Base-by-base conservation (phyloP, 352 stramenopile genomes). In the Plasmopara muralis region DNA sequence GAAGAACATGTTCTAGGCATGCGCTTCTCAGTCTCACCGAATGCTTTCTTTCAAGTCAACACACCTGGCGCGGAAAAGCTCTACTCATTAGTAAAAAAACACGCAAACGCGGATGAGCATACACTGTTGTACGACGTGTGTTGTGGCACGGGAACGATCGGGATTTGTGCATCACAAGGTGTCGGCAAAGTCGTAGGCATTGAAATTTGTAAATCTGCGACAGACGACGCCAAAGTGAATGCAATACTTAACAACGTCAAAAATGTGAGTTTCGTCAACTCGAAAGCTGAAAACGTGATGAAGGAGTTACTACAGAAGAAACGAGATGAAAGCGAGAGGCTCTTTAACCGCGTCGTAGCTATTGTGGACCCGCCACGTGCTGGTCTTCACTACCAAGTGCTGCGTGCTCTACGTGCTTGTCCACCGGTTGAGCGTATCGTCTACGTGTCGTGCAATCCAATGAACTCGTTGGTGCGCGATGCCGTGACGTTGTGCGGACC, bases 361-460 rank as follows among this genome's bases (percentile, higher is more conserved):
- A 96, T 99, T 35, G 93, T 99, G 0, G 97, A 99, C 65, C 97
- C 97, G 1, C 96, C 97, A 6, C 83, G 97, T 53, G 92, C 91
- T 33, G 97, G 97, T 12, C 76, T 99, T 7, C 95, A 99, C 65
- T 74, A 88, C 48, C 78, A 95, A 43, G 91, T 97, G 45, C 60
- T 97, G 7, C 77, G 85, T 20, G 83, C 90, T 28, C 64, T 97
- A 16, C 87, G 89, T 43, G 70, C 69, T 20, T 97, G 77, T 41
- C 72, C 70, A 0, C 76, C 76, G 0, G 85, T 98, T 29, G 77
- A 93, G 55, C 75, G 86, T 47, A 86, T 98, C 52, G 83, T 99
- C 16, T 99, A 99, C 65, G 95, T 99, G 44, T 98, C 89, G 33
- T 99, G 96, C 77, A 99, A 99, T 74, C 96, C 97, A 14, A 98